A percentile compares a stretch with the other conserved stretches of the same genome.
Evolutionary conservation across 202 grass and related monocot genomes (phyloP).

Genomic region (Bolboschoenoplectus hybrid): DNA sequence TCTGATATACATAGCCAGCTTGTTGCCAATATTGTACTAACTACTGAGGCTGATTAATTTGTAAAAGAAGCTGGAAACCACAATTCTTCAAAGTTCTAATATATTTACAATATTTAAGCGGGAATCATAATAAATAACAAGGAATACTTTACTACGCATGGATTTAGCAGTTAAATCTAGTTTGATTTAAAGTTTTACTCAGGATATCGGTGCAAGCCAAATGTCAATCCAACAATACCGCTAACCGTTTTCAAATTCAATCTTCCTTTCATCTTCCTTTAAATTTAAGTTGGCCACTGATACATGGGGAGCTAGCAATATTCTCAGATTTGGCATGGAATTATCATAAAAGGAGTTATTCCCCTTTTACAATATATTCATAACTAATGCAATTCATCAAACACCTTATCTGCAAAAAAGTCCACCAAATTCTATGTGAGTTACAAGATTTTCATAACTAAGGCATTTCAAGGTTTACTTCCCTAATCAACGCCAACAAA

Average conservation of each 20-base stretch:
- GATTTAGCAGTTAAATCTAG: not conserved
- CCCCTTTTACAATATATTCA: conserved; percentile 2
- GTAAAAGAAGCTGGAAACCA: not conserved
- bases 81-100: not conserved
- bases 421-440: conserved; percentile 36
- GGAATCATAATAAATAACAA: not conserved
- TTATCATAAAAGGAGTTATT: not conserved
- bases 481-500: not conserved
- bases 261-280: not conserved
- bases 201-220: not conserved
- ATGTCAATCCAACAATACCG: not conserved
- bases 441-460: too few relatives aligned
- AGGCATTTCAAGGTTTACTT: not conserved
- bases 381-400: conserved; percentile 17
- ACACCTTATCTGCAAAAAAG: conserved; percentile 74
- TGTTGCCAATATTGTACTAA: not conserved
- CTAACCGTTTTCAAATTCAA: not conserved
- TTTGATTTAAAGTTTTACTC: not conserved
- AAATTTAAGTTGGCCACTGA: conserved; percentile 8
- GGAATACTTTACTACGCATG: not conserved
- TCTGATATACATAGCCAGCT: not conserved
- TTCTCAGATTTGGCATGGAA: conserved; percentile 16
- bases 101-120: not conserved
- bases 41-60: not conserved
- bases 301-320: not conserved